Evolutionary conservation across 768 basidiomycete species (phyloP), one percentile per base, ranked within the genome.

Genomic region (Lactarius hatsudake): DNA sequence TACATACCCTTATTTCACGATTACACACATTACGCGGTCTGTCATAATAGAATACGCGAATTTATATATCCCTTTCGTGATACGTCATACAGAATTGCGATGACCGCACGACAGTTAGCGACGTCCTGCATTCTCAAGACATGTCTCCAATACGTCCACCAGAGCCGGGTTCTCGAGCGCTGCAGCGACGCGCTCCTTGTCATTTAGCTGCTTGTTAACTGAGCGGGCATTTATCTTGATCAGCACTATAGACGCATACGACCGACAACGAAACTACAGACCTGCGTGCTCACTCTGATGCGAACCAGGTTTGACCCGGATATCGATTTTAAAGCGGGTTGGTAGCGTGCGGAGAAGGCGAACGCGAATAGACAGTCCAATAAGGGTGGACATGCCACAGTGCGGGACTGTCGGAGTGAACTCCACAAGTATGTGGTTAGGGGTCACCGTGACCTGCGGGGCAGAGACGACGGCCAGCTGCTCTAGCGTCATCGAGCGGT

Each of bases 141-240:
- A 90, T 38, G 89, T 88, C 75, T 98, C 96, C 12, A 99, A 86
- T 0, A 93, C 93, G 63, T 90, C 89, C 1, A 98, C 75, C 5
- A 99, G 83, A 34, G 89, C 84, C 2, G 87, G 83, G 77, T 98
- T 98, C 77, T 99, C 97, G 58, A 98, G 82, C 1, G 97, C 97
- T 13, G 97, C 97, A 30, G 95, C 95, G 2, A 98, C 97, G 48
- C 97, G 84, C 78, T 99, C 97, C 78, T 99, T 99, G 79, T 99
- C 97, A 73, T 99, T 99, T 40, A 99, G 82, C 74, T 99, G 97
- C 76, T 98, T 98, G 78, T 98, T 99, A 13, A 99, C 97, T 96
- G 70, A 38, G 40, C 23, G 34, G 8, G 8, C 1, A 34, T 34
- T 34, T 9, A 34, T 34, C 43, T 13, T 48, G 8, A 32, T 65